Evolutionary conservation across 257 asterid genomes (phyloP).

Genomic region (Datura wrightii): DNA sequence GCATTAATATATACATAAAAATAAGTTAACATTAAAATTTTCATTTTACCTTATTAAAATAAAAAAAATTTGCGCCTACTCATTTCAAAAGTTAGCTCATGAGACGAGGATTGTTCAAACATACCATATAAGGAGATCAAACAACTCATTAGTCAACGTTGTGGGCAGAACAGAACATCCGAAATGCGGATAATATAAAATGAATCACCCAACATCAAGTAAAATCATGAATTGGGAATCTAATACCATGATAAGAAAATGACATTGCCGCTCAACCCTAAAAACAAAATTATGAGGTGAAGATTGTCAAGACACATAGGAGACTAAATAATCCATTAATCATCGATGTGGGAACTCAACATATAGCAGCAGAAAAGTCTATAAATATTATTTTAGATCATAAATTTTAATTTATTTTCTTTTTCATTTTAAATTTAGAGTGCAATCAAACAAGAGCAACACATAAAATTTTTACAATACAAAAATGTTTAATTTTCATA

Average conservation of each 20-base stretch:
- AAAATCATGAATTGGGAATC: background rate
- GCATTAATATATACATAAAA: background rate
- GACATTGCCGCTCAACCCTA: background rate
- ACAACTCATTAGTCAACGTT: background rate
- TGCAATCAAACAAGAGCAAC: background rate
- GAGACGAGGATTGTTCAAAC: background rate
- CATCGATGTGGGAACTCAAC: too few relatives aligned
- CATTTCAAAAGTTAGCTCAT: background rate
- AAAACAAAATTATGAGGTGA: background rate
- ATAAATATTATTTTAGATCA: background rate
- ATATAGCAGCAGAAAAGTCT: too few relatives aligned
- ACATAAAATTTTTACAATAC: background rate
- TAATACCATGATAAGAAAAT: background rate
- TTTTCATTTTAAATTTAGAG: too few relatives aligned
- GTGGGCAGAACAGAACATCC: background rate
- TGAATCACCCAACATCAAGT: background rate
- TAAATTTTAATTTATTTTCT: too few relatives aligned
- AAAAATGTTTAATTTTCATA: too few relatives aligned
- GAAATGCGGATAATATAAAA: background rate
- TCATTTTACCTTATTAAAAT: background rate
- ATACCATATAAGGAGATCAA: background rate
- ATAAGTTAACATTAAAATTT: background rate
- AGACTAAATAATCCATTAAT: too few relatives aligned
- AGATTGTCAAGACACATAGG: background rate
- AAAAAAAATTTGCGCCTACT: background rate